Evolutionary conservation across 2,329 filamentous ascomycete genomes (phyloP).

Genomic region (Diaporthe ilicicola): DNA sequence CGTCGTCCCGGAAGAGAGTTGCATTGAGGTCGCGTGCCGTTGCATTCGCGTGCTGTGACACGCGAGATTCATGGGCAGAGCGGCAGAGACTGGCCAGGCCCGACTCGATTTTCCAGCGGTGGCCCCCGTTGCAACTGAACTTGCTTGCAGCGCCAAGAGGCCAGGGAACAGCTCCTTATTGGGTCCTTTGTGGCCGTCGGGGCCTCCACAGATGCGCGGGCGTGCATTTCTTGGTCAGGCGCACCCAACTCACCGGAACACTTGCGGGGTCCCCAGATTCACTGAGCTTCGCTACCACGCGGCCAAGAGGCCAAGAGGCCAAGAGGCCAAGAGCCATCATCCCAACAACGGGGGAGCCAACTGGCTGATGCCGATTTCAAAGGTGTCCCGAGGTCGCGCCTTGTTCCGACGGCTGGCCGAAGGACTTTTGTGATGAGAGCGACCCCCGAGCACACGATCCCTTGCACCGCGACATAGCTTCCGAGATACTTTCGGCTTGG

Average conservation of each 20-base stretch:
- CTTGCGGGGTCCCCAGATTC: conserved; percentile 19
- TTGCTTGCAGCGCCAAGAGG: conserved; percentile 8
- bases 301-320: conserved; percentile 10
- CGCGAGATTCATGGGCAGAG: not conserved
- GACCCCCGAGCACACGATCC: not conserved
- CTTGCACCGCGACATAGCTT: not conserved
- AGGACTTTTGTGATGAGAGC: not conserved
- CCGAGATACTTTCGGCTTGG: not conserved
- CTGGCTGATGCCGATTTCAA: conserved; percentile 11
- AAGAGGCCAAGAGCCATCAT: conserved; percentile 9
- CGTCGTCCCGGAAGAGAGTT: conserved; percentile 12
- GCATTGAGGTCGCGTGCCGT: not conserved
- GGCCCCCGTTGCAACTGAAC: conserved; percentile 3
- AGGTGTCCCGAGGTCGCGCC: not conserved
- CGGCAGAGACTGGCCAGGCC: conserved; percentile 1
- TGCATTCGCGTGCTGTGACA: conserved; percentile 7
- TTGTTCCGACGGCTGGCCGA: conserved; percentile 3
- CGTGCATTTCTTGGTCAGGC: conserved; percentile 15
- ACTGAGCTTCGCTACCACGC: conserved; percentile 11
- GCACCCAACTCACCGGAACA: conserved; percentile 13
- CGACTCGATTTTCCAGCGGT: not conserved
- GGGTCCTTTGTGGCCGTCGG: not conserved
- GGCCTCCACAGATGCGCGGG: not conserved
- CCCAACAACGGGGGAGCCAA: conserved; percentile 12
- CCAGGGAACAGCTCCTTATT: not conserved